phyloP scores from a whole-genome alignment of 345 rosid species.

The Lenwebbia sp. region DNA sequence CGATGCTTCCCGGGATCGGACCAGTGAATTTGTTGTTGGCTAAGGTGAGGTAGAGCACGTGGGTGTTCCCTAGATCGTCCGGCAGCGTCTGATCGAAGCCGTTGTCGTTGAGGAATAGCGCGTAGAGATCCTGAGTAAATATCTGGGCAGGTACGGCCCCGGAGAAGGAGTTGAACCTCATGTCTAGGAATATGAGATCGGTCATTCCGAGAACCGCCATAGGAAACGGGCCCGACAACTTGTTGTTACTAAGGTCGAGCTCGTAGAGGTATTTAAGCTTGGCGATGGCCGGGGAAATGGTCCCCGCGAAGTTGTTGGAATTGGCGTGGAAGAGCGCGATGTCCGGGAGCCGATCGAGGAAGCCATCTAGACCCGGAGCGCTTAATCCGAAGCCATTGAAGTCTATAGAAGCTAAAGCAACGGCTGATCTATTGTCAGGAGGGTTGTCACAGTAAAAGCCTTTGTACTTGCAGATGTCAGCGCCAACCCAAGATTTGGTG shows the following conservation, averaged over 20 bases:
- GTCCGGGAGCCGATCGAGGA: slow-evolving; percentile 63
- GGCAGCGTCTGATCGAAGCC: slow-evolving; percentile 40
- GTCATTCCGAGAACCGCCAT: slow-evolving; percentile 39
- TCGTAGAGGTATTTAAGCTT: slow-evolving; percentile 73
- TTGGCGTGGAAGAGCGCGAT: slow-evolving; percentile 83
- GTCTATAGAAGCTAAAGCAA: slow-evolving; percentile 68
- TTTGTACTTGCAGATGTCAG: slow-evolving; percentile 64
- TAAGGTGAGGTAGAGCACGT: slow-evolving; percentile 44
- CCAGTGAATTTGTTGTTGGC: slow-evolving; percentile 76
- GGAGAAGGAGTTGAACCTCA: slow-evolving; percentile 59
- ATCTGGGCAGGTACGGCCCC: slow-evolving; percentile 71
- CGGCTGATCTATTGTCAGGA: slow-evolving; percentile 66
- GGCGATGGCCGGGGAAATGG: slow-evolving; percentile 38
- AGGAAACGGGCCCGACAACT: slow-evolving; percentile 68
- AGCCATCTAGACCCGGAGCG: slow-evolving; percentile 69
- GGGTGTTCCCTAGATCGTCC: slow-evolving; percentile 32
- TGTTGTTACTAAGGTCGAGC: slow-evolving; percentile 77
- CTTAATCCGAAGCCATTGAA: slow-evolving; percentile 77
- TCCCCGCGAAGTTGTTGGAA: slow-evolving; percentile 65
- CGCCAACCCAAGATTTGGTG: slow-evolving; percentile 64
- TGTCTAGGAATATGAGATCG: slow-evolving; percentile 51
- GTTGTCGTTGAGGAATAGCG: slow-evolving; percentile 68
- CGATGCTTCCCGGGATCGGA: slow-evolving; percentile 49
- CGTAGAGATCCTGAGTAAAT: slow-evolving; percentile 45
- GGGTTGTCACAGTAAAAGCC: slow-evolving; percentile 83